These are phyloP conservation scores for Pythium biforme DNA, from an alignment of 352 stramenopile genomes.

Conservation along the genomic window DNA sequence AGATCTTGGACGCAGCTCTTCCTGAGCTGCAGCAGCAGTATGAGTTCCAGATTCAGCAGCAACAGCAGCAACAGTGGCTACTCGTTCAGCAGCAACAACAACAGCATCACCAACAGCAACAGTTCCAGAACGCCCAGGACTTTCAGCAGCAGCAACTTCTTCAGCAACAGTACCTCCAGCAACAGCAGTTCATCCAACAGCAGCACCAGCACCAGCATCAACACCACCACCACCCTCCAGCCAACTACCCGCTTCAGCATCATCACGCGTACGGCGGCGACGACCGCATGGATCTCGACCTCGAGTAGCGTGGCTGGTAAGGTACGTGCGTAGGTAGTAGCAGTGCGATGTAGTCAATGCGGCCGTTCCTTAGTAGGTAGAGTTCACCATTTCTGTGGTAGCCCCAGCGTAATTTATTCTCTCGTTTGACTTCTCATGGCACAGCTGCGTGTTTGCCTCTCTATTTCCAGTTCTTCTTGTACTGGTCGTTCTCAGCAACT, in stretches of 20 bases:
- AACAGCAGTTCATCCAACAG: slow-evolving; percentile 13
- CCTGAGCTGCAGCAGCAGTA: slow-evolving; percentile 62
- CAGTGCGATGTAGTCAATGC: neutral
- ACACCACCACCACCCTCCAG: slow-evolving; percentile 11
- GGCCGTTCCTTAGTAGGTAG: neutral
- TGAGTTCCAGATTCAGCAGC: slow-evolving; percentile 36
- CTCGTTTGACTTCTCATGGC: neutral
- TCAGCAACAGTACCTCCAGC: slow-evolving; percentile 4
- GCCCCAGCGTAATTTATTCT: slow-evolving; percentile 25
- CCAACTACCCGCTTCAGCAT: slow-evolving; percentile 6
- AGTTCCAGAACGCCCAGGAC: neutral
- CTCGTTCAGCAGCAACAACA: slow-evolving; percentile 36
- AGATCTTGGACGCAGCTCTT: slow-evolving; percentile 57
- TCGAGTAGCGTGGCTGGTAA: slow-evolving; percentile 25
- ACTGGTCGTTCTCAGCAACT: slow-evolving; percentile 61
- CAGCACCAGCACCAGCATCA: neutral
- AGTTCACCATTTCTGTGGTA: neutral
- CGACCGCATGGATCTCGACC: slow-evolving; percentile 25
- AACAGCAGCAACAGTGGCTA: slow-evolving; percentile 45
- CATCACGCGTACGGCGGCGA: slow-evolving; percentile 16
- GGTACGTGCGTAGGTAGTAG: slow-evolving; percentile 1
- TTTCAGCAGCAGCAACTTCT: slow-evolving; percentile 19
- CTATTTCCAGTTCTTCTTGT: slow-evolving; percentile 84
- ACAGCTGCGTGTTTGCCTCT: too few species aligned
- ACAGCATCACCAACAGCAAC: slow-evolving; percentile 14